A percentile compares a stretch with the other conserved stretches of the same genome.
These are phyloP conservation scores for Rubia tinctorum DNA, from an alignment of 305 asterid species.

Conservation along the genomic window DNA sequence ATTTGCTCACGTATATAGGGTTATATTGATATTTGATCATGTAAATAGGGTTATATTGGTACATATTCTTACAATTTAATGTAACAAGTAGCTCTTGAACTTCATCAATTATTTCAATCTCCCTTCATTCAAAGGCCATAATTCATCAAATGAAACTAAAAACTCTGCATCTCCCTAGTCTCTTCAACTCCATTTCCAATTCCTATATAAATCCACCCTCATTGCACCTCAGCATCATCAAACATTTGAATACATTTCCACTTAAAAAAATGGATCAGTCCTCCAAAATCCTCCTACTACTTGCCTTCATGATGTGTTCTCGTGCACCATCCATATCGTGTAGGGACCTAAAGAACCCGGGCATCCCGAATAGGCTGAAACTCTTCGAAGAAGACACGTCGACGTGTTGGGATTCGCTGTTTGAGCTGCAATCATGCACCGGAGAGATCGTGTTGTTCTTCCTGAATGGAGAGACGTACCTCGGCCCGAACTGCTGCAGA, in stretches of 20 bases:
- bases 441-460: conserved; percentile 55
- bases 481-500: conserved; percentile 51
- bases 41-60: no score
- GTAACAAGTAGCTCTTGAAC: neutral
- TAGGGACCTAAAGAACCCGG: conserved; percentile 22
- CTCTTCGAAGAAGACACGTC: conserved; percentile 33
- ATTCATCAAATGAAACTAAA: neutral
- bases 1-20: no score
- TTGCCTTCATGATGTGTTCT: conserved; percentile 9
- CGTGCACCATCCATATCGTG: conserved; percentile 26
- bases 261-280: conserved; percentile 29
- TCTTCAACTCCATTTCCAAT: neutral
- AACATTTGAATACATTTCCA: no score
- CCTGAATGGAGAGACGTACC: conserved; percentile 56
- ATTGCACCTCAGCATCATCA: neutral
- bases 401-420: conserved; percentile 60
- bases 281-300: conserved; percentile 13
- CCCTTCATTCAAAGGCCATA: neutral
- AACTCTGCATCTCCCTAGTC: neutral
- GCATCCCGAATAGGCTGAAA: conserved; percentile 31
- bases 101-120: neutral
- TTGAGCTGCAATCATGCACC: conserved; percentile 58
- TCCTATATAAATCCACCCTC: conserved; percentile 9
- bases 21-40: no score
- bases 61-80: no score